Percentiles rank a stretch among this genome's conserved stretches.
phyloP scores from a whole-genome alignment of 176 grass and related monocot genomes.

The Saccharum spontaneum region DNA sequence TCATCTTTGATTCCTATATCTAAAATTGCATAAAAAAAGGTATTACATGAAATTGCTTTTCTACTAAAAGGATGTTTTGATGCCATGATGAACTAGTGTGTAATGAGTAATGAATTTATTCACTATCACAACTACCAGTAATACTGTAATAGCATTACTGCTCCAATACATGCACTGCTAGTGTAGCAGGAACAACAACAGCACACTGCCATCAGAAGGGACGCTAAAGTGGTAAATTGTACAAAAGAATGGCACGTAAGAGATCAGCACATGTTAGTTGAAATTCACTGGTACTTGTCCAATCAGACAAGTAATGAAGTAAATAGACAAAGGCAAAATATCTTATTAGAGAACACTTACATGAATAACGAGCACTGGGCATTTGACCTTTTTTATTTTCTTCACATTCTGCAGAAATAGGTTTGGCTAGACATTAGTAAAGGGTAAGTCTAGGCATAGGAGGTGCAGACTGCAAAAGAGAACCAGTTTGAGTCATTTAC shows the following conservation, averaged over 20 bases:
- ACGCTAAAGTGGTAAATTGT: not conserved
- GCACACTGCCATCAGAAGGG: constrained; percentile 11
- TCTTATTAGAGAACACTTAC: constrained; percentile 58
- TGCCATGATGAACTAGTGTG: not conserved
- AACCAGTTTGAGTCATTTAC: constrained; percentile 44
- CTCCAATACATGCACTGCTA: not conserved
- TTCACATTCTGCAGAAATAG: constrained; percentile 80
- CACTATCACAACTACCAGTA: not conserved
- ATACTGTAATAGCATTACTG: not conserved
- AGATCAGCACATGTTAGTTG: not conserved
- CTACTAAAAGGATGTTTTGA: not conserved
- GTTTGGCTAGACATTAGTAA: constrained; percentile 40
- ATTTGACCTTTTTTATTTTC: constrained; percentile 99
- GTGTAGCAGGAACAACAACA: constrained; percentile 8
- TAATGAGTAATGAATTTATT: not conserved
- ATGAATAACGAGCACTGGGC: constrained; percentile 95
- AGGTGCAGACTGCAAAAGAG: not conserved
- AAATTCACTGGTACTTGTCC: not conserved
- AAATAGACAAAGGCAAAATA: not conserved
- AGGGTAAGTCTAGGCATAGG: constrained; percentile 1
- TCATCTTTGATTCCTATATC: not conserved
- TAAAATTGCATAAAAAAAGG: not conserved
- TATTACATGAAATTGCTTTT: not conserved
- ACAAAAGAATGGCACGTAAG: not conserved
- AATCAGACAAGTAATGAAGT: constrained; percentile 10